Conservation (phyloP, 2,329 filamentous ascomycete species). For the Dactylonectria estremocensis region DNA sequence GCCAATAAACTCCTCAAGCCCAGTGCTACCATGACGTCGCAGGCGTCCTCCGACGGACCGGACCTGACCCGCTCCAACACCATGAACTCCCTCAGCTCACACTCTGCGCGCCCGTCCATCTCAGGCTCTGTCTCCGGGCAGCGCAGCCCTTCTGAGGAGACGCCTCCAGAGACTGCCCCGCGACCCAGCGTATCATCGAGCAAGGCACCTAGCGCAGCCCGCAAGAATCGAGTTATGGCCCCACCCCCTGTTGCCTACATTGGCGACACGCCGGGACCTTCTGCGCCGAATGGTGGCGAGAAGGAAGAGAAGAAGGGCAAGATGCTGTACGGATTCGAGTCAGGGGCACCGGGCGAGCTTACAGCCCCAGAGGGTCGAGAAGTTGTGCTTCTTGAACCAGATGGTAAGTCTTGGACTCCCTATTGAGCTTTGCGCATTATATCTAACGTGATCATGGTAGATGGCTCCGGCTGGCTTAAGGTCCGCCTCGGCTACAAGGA, state of each 20-base stretch:
- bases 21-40: conserved; percentile 53
- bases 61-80: conserved; percentile 85
- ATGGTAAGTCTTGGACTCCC: conserved; percentile 74
- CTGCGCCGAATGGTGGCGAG: conserved; percentile 60
- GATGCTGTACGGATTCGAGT: conserved; percentile 92
- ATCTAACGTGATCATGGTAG: conserved; percentile 62
- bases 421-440: conserved; percentile 9
- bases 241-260: conserved; percentile 89
- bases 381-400: conserved; percentile 84
- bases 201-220: conserved; percentile 50
- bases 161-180: conserved; percentile 46
- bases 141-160: conserved; percentile 68
- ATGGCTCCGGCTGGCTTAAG: conserved; percentile 93
- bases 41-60: conserved; percentile 74
- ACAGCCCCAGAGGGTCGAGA: conserved; percentile 85
- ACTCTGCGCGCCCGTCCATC: conserved; percentile 82
- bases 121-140: conserved; percentile 70
- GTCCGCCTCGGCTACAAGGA: conserved; percentile 82
- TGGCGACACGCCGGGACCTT: conserved; percentile 73
- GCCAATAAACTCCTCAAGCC: conserved; percentile 74
- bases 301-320: conserved; percentile 76
- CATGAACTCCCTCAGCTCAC: conserved; percentile 90
- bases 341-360: conserved; percentile 85
- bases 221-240: conserved; percentile 84
- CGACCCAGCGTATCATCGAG: conserved; percentile 50